Percentiles rank a stretch among this genome's conserved stretches.
Conservation (phyloP, 1,139 yeast genomes). For the Yamadazyma sp. region DNA sequence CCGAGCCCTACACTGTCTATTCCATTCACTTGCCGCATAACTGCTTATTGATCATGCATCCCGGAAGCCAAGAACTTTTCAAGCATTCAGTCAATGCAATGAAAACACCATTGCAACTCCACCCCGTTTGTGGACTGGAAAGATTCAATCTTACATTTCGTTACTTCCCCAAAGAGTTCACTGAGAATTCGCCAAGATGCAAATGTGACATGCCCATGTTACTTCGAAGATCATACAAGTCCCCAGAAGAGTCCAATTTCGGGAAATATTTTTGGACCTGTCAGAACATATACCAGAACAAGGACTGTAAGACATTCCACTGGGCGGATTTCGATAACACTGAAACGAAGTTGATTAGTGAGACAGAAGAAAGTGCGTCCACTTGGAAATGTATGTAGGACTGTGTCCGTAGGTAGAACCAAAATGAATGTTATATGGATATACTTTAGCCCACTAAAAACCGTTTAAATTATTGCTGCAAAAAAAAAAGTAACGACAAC, state of each 20-base stretch:
- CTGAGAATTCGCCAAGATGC: constrained; percentile 50
- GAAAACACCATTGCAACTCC: constrained; percentile 33
- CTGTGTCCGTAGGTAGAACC: background rate
- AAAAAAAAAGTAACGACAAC: constrained; percentile 58
- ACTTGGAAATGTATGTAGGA: constrained; percentile 27
- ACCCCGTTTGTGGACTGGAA: constrained; percentile 48
- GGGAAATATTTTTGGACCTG: constrained; percentile 60
- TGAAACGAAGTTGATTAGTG: constrained; percentile 25
- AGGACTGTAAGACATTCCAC: constrained; percentile 46
- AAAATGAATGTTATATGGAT: too few relatives aligned
- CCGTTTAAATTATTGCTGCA: background rate
- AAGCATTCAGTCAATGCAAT: constrained; percentile 49
- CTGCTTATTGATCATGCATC: constrained; percentile 66
- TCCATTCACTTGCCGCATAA: constrained; percentile 66
- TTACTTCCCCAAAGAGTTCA: constrained; percentile 39
- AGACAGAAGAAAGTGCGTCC: constrained; percentile 18
- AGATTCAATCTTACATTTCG: constrained; percentile 68
- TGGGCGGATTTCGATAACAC: constrained; percentile 45
- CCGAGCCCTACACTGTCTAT: constrained; percentile 29
- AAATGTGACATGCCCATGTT: constrained; percentile 47
- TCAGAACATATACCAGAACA: constrained; percentile 36
- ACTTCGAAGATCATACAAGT: constrained; percentile 46
- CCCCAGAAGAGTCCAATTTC: constrained; percentile 28
- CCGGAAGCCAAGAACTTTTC: constrained; percentile 73
- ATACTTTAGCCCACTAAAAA: constrained; percentile 26